Percentiles rank a stretch among this genome's conserved stretches.
phyloP scores from a whole-genome alignment of 176 grass and related monocot species.

The Eremochloa ophiuroides region DNA sequence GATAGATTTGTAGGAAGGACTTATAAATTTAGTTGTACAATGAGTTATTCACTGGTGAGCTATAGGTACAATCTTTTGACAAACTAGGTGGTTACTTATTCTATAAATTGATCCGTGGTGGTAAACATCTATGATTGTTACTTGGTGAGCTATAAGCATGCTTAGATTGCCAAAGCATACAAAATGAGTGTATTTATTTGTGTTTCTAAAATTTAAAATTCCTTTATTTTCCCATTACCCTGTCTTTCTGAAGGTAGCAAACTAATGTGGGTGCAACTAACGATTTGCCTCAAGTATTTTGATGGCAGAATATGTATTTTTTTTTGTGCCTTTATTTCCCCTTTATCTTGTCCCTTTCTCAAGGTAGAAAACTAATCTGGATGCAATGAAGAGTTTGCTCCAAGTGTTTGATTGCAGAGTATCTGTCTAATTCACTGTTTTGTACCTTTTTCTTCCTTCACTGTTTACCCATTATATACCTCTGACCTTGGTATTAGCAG shows the following conservation, averaged over 20 bases:
- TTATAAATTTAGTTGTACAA: neutral
- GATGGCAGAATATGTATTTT: neutral
- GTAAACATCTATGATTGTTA: neutral
- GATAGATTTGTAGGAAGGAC: neutral
- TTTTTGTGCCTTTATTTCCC: neutral
- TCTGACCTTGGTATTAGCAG: constrained; percentile 24
- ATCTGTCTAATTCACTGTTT: constrained; percentile 5
- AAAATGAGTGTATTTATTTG: neutral
- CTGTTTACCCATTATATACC: neutral
- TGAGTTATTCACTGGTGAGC: neutral
- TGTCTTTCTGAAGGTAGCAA: neutral
- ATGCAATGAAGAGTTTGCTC: neutral
- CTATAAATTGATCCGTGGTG: neutral
- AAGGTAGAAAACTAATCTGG: neutral
- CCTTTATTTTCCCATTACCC: neutral
- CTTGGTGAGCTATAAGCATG: neutral
- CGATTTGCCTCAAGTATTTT: neutral
- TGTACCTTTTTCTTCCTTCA: neutral
- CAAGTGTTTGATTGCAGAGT: neutral
- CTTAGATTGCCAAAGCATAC: neutral
- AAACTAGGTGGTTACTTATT: neutral
- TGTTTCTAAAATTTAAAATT: neutral
- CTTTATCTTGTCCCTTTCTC: neutral
- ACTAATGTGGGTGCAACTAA: constrained; percentile 5
- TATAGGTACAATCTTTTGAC: neutral